Evolutionary conservation across 345 rosid species (phyloP), one percentile per base, ranked within the genome.

Genomic region (Ailanthus altissimus): DNA sequence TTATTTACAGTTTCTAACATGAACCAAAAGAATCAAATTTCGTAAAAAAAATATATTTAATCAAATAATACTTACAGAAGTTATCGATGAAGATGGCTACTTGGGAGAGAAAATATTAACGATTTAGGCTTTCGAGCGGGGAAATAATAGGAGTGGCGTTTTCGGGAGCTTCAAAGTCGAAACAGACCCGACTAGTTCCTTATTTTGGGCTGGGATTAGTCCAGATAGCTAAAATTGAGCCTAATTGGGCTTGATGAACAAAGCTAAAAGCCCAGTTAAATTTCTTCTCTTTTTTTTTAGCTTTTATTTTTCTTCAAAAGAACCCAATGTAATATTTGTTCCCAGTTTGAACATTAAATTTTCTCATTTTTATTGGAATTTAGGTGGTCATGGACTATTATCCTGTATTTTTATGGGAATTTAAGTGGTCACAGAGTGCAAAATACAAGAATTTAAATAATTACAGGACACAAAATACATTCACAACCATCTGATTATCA

Each of bases 41-140:
- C 23, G 10, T 14, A 15, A 16, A 70, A 14, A 70, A 57, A 57
- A 51, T 1, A 25, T 2, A 21, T 9, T 21, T 21, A 43, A 42
- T 42, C 50, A 61, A n/a, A 47, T 5, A 61, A 28, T 28, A 62
- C 77, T 47, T 36, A 74, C 77, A 61, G 20, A 32, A 74, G 32
- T 0, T 36, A n/a, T 53, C 43, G 23, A 42, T 8, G 67, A 18
- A 73, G 28, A 46, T 11, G 53, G 60, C 28, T 9, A 6, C 13
- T 47, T 2, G 63, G 63, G 47, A 7, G 14, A 54, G 56, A 25
- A 20, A 4, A 2, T 28, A 15, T 11, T 18, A 16, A 46, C 8
- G 56, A 6, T 26, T 68, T 47, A 25, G 13, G 72, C 9, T 26
- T 68, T 68, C 21, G 6, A 23, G 38, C 13, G 54, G 6, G 11